Evolutionary conservation across 306 rosid genomes (phyloP), one percentile per base, ranked within the genome.

Genomic region (Morella rubra): DNA sequence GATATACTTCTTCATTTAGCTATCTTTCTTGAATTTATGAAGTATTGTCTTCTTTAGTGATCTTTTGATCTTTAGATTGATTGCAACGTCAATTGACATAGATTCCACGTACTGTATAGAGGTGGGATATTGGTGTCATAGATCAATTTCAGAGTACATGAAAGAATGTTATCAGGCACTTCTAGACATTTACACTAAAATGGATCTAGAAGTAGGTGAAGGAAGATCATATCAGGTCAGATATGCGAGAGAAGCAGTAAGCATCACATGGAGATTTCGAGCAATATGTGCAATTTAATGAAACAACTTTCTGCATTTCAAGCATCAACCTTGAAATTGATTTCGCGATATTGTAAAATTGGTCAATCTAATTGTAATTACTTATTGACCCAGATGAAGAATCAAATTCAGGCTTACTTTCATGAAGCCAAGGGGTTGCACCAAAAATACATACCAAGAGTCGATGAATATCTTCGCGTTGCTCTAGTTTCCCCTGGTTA

Each of bases 341-440:
- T 44, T 44, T 44, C 47, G 7, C 8, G 5, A 44, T 5, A 8
- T 44, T 8, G 8, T 44, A 8, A 44, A 5, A 44, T 5, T 5
- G 7, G 8, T 44, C 7, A 44, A 44, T 44, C 7, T 44, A 5
- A 2, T 15, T 15, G 12, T 12, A 49, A 49, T 12, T 51, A 1
- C 18, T 5, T 51, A 12, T 51, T 51, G 56, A 18, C 5, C n/a
- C 56, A 51, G 56, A 79, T 64, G 37, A 65, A 79, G 41, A 53
- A 8, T 7, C 27, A 11, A 5, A 15, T 13, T 5, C 20, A 32
- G 54, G 66, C 59, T 14, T 79, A 65, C 52, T n/a, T 72, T 44
- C 32, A 18, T 0, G 80, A 84, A 59, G 82, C 82, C n/a, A 68
- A 72, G 71, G 80, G 85, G 87, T 77, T 19, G 0, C 56, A 62